Conservation (phyloP, 2,329 filamentous ascomycete genomes). For the Phyllosticta paracitricarpa region DNA sequence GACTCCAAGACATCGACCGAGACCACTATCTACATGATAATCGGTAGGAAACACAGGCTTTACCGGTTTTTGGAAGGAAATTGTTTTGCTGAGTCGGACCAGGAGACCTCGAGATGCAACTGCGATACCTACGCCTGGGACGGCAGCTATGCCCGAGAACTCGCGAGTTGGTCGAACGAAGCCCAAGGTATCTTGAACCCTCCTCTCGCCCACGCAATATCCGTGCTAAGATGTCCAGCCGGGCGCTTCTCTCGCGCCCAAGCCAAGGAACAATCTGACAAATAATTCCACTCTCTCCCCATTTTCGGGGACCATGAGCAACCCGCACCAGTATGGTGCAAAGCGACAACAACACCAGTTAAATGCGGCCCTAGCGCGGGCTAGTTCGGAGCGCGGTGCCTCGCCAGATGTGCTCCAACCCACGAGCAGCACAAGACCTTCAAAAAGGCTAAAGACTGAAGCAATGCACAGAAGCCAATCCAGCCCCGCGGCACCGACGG, state of each 20-base stretch:
- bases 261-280: background rate
- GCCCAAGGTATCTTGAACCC: background rate
- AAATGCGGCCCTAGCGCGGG: background rate
- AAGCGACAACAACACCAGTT: background rate
- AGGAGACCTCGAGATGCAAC: background rate
- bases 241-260: background rate
- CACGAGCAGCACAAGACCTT: background rate
- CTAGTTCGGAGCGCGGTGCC: background rate
- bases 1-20: background rate
- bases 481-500: background rate
- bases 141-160: background rate
- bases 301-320: background rate
- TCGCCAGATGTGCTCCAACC: background rate
- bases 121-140: background rate
- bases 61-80: background rate
- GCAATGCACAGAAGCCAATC: background rate
- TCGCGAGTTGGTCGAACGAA: background rate
- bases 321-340: background rate
- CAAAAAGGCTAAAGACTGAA: background rate
- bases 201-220: background rate
- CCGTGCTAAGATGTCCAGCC: background rate
- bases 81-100: background rate
- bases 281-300: background rate
- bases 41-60: background rate
- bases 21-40: background rate